Evolutionary conservation across 2,329 filamentous ascomycete species (phyloP).

Genomic region (Ilyonectria robusta): DNA sequence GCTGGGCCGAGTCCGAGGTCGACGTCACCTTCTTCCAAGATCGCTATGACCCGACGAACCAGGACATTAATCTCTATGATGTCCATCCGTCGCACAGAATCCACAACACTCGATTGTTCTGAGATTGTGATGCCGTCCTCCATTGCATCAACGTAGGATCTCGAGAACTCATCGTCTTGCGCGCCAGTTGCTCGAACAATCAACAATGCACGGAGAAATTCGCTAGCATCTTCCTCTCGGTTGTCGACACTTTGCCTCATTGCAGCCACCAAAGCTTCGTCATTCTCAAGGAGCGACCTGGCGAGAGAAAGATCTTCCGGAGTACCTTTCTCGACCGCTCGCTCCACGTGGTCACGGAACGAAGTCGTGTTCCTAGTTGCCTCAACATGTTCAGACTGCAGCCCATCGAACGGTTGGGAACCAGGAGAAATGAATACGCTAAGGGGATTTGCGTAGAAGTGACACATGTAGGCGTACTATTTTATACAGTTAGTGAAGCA

Average conservation of each 20-base stretch:
- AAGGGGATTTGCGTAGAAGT: slow-evolving; percentile 85
- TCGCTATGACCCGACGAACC: slow-evolving; percentile 45
- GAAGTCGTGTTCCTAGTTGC: slow-evolving; percentile 78
- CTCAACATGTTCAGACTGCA: slow-evolving; percentile 75
- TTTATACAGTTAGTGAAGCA: slow-evolving; percentile 32
- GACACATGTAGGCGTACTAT: slow-evolving; percentile 88
- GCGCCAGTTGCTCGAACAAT: slow-evolving; percentile 58
- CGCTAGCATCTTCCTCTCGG: slow-evolving; percentile 56
- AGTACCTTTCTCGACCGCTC: slow-evolving; percentile 59
- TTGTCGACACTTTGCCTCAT: slow-evolving; percentile 52
- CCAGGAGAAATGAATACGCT: slow-evolving; percentile 70
- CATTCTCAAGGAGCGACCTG: slow-evolving; percentile 69
- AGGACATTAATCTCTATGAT: slow-evolving; percentile 46
- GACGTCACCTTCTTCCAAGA: slow-evolving; percentile 55
- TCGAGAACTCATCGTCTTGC: slow-evolving; percentile 60
- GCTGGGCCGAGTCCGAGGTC: slow-evolving; percentile 53
- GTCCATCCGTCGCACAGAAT: slow-evolving; percentile 72
- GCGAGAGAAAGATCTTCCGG: slow-evolving; percentile 59
- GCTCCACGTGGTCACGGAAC: slow-evolving; percentile 71
- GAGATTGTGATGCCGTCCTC: slow-evolving; percentile 67
- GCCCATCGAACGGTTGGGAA: slow-evolving; percentile 42
- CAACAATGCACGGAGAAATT: slow-evolving; percentile 65
- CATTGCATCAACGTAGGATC: slow-evolving; percentile 74
- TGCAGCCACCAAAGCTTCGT: slow-evolving; percentile 66
- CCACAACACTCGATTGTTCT: slow-evolving; percentile 67